Evolutionary conservation across 352 stramenopile species (phyloP).

Genomic region (Globisporangium carolinianum): DNA sequence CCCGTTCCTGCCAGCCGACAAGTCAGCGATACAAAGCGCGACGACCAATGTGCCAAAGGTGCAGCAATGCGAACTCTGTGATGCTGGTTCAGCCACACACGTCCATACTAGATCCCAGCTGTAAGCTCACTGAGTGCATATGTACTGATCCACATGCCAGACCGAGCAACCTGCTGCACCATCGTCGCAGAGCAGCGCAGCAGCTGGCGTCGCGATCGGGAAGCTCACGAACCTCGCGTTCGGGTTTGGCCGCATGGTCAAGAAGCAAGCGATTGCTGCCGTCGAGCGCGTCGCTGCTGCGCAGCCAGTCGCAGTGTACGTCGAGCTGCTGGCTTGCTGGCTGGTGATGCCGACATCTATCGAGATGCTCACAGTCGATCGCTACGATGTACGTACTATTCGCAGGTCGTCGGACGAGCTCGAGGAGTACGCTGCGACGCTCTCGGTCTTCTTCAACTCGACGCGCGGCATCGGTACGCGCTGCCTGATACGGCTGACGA

Average conservation of each 20-base stretch:
- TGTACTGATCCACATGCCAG: not conserved
- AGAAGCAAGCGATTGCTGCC: slow-evolving; percentile 77
- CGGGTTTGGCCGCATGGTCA: slow-evolving; percentile 78
- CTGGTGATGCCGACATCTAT: not conserved
- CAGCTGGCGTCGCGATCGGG: slow-evolving; percentile 30
- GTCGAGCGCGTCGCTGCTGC: slow-evolving; percentile 70
- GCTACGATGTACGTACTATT: not conserved
- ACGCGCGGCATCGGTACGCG: slow-evolving; percentile 52
- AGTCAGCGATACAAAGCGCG: slow-evolving; percentile 1
- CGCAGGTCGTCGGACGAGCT: slow-evolving; percentile 45
- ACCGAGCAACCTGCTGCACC: not conserved
- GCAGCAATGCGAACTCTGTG: not conserved
- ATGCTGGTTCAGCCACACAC: not conserved
- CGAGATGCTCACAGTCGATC: not conserved
- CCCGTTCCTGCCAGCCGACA: slow-evolving; percentile 39
- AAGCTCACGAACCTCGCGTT: slow-evolving; percentile 78
- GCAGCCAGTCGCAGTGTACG: slow-evolving; percentile 44
- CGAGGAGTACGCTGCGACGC: slow-evolving; percentile 62
- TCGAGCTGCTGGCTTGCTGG: not conserved
- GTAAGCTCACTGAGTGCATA: not conserved
- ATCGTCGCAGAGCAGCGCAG: slow-evolving; percentile 6
- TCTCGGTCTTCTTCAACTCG: slow-evolving; percentile 71
- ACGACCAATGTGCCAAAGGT: slow-evolving; percentile 5
- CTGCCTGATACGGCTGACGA: no score
- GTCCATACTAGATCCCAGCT: not conserved